Percentiles rank a stretch among this genome's conserved stretches.
These are phyloP conservation scores for Russula ochroleuca DNA, from an alignment of 768 basidiomycete species.

Conservation along the genomic window DNA sequence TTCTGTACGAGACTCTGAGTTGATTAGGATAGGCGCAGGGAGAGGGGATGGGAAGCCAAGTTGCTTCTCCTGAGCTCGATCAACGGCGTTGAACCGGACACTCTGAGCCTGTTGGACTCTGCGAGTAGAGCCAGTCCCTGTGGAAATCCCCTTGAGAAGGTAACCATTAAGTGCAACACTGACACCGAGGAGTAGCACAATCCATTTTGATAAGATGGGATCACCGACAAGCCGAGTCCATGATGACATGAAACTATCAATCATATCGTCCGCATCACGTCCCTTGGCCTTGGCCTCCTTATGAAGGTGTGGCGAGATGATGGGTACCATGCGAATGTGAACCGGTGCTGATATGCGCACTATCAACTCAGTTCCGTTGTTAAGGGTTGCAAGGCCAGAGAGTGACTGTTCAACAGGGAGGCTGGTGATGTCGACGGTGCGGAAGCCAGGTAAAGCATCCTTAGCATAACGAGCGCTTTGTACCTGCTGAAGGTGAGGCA, in stretches of 20 bases:
- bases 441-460: slow-evolving; percentile 32
- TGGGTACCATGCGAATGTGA: slow-evolving; percentile 47
- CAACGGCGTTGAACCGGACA: slow-evolving; percentile 25
- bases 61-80: slow-evolving; percentile 23
- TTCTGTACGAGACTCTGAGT: slow-evolving; percentile 3
- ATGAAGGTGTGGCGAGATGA: slow-evolving; percentile 27
- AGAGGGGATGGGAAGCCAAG: neutral
- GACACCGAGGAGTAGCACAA: slow-evolving; percentile 80
- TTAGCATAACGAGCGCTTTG: slow-evolving; percentile 29
- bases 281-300: slow-evolving; percentile 11
- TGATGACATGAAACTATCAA: slow-evolving; percentile 83
- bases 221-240: slow-evolving; percentile 94
- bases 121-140: slow-evolving; percentile 39
- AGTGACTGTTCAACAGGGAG: slow-evolving; percentile 51
- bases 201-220: slow-evolving; percentile 92
- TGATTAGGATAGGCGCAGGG: slow-evolving; percentile 9
- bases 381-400: slow-evolving; percentile 35
- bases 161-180: slow-evolving; percentile 91
- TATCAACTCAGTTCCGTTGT: slow-evolving; percentile 40
- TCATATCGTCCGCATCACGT: slow-evolving; percentile 43
- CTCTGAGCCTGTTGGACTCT: slow-evolving; percentile 27
- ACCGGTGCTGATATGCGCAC: slow-evolving; percentile 62
- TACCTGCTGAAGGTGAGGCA: slow-evolving; percentile 45
- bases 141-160: slow-evolving; percentile 79
- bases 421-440: slow-evolving; percentile 67